These are phyloP conservation scores for Thelonectria discophora DNA, from an alignment of 2,329 filamentous ascomycete genomes.

Conservation along the genomic window DNA sequence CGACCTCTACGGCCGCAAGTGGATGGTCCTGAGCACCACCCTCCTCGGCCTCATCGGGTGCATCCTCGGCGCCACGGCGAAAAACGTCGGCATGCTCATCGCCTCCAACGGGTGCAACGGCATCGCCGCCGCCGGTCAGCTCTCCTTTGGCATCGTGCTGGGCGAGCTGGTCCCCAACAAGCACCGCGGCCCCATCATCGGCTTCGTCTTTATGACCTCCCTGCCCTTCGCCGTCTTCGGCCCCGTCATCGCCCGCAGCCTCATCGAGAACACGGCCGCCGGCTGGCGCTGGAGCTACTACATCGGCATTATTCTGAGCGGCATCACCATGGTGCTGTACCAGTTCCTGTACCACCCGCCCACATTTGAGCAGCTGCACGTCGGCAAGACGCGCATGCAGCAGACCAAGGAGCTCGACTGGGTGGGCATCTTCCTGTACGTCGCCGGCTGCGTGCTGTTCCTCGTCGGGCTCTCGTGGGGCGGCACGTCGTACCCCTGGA, in stretches of 20 bases:
- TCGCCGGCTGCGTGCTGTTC: slow-evolving; percentile 52
- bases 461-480: slow-evolving; percentile 56
- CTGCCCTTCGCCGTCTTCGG: slow-evolving; percentile 55
- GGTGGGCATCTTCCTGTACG: slow-evolving; percentile 54
- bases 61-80: slow-evolving; percentile 48
- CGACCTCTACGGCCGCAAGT: slow-evolving; percentile 55
- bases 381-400: slow-evolving; percentile 48
- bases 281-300: slow-evolving; percentile 62
- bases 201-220: slow-evolving; percentile 51
- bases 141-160: slow-evolving; percentile 53
- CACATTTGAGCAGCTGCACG: slow-evolving; percentile 54
- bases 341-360: slow-evolving; percentile 58
- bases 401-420: slow-evolving; percentile 56
- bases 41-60: slow-evolving; percentile 49
- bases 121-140: slow-evolving; percentile 51
- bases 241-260: slow-evolving; percentile 55
- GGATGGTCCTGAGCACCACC: slow-evolving; percentile 50
- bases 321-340: slow-evolving; percentile 52
- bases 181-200: slow-evolving; percentile 48
- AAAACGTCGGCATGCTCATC: slow-evolving; percentile 49
- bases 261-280: slow-evolving; percentile 52
- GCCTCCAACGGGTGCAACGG: slow-evolving; percentile 50
- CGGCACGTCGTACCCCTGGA: slow-evolving; percentile 54
- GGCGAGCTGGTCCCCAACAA: slow-evolving; percentile 56
- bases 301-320: slow-evolving; percentile 55